These are phyloP conservation scores for Lepiota subincarnata DNA, from an alignment of 768 basidiomycete genomes.

Conservation along the genomic window DNA sequence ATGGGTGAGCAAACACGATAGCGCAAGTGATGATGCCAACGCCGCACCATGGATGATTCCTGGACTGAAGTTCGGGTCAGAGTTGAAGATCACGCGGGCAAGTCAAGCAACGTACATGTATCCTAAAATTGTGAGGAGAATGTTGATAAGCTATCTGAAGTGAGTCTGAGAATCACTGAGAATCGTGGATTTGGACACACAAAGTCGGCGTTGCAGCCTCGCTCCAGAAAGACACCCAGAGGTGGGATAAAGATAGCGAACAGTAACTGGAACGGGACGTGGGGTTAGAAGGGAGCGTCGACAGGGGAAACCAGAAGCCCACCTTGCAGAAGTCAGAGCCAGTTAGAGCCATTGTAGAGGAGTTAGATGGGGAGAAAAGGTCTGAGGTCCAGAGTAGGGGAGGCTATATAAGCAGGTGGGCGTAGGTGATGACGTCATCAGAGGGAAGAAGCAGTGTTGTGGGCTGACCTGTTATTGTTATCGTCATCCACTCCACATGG, in stretches of 20 bases:
- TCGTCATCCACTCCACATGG: conserved; percentile 17
- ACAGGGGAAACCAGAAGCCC: conserved; percentile 14
- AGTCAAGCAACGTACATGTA: conserved; percentile 54
- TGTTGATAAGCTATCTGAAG: conserved; percentile 55
- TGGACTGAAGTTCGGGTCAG: conserved; percentile 41
- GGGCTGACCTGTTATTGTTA: no score
- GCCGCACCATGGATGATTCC: conserved; percentile 67
- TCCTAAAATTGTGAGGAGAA: conserved; percentile 73
- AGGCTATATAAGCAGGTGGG: conserved; percentile 7
- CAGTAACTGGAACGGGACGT: conserved; percentile 33
- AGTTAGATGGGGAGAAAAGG: background rate
- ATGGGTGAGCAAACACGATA: background rate
- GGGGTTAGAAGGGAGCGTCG: conserved; percentile 11
- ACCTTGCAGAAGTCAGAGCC: conserved; percentile 77
- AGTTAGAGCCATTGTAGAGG: conserved; percentile 58
- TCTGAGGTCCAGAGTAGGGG: background rate
- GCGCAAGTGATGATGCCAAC: conserved; percentile 7
- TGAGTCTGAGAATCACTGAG: conserved; percentile 9
- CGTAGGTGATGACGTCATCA: conserved; percentile 9
- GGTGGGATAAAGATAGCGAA: conserved; percentile 76
- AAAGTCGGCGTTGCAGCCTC: conserved; percentile 71
- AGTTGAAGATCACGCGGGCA: background rate
- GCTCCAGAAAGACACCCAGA: conserved; percentile 83
- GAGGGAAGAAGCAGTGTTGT: background rate
- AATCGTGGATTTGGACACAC: conserved; percentile 21